Conservation (phyloP, 768 basidiomycete genomes). For the Amanita inopinata region DNA sequence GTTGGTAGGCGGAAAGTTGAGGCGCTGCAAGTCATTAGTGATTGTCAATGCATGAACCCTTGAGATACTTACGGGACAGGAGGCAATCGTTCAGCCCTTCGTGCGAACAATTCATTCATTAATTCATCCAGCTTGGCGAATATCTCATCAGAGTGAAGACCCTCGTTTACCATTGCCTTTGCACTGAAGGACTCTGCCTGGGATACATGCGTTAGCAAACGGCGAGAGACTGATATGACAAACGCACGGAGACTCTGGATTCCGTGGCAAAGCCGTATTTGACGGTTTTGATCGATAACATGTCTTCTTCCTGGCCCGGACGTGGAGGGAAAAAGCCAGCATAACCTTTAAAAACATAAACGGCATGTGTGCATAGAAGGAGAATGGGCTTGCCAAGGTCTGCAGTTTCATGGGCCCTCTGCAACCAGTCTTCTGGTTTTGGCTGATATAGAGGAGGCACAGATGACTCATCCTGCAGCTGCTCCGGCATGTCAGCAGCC, state of each 20-base stretch:
- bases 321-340: slow-evolving; percentile 69
- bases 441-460: slow-evolving; percentile 6
- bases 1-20: slow-evolving; percentile 73
- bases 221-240: not conserved
- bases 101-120: slow-evolving; percentile 66
- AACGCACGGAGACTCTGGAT: slow-evolving; percentile 46
- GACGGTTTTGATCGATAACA: slow-evolving; percentile 52
- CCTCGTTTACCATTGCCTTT: slow-evolving; percentile 40
- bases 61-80: slow-evolving; percentile 47
- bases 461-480: not conserved
- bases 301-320: slow-evolving; percentile 67
- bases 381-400: not conserved
- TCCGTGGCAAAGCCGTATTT: slow-evolving; percentile 54
- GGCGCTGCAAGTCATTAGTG: slow-evolving; percentile 25
- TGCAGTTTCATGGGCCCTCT: slow-evolving; percentile 3
- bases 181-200: slow-evolving; percentile 61
- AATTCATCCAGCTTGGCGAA: slow-evolving; percentile 59
- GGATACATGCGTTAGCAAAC: not conserved
- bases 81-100: slow-evolving; percentile 47
- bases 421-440: slow-evolving; percentile 5
- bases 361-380: not conserved
- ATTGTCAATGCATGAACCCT: not conserved
- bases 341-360: slow-evolving; percentile 52
- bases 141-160: slow-evolving; percentile 39
- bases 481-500: slow-evolving; percentile 4